A percentile compares a stretch with the other conserved stretches of the same genome.
phyloP scores from a whole-genome alignment of 2,329 filamentous ascomycete species.

The Epichloe festucae region DNA sequence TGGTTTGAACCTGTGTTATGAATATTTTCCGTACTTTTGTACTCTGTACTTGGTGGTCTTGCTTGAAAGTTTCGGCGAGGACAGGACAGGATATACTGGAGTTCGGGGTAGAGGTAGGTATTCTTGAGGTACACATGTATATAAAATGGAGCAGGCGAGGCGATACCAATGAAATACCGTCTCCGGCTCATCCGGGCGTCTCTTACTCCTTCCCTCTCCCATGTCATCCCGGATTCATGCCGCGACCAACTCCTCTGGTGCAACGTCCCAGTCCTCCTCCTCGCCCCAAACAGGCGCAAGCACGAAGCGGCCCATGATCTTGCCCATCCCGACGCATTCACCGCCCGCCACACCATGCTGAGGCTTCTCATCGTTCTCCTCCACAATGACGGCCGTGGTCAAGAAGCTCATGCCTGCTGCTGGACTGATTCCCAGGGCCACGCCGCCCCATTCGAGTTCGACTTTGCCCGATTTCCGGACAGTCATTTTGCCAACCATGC shows the following conservation, averaged over 20 bases:
- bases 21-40: background rate
- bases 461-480: slow-evolving; percentile 50
- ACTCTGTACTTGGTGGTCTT: background rate
- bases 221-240: background rate
- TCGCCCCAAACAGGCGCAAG: slow-evolving; percentile 45
- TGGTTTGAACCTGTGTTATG: background rate
- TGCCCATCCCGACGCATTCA: slow-evolving; percentile 47
- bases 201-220: background rate
- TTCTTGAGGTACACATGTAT: too few species aligned
- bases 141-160: too few species aligned
- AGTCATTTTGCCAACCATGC: slow-evolving; percentile 46
- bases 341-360: slow-evolving; percentile 30
- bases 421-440: slow-evolving; percentile 35
- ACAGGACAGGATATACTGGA: background rate
- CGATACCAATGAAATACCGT: too few species aligned
- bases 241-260: slow-evolving; percentile 20
- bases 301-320: slow-evolving; percentile 49
- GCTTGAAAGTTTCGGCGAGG: background rate
- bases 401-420: slow-evolving; percentile 43
- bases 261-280: slow-evolving; percentile 41
- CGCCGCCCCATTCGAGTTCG: slow-evolving; percentile 50
- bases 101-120: background rate
- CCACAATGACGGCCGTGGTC: slow-evolving; percentile 46
- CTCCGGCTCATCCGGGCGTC: background rate
- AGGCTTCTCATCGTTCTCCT: slow-evolving; percentile 41